Evolutionary conservation across 345 rosid genomes (phyloP).

Genomic region (Euclidium syriacum): DNA sequence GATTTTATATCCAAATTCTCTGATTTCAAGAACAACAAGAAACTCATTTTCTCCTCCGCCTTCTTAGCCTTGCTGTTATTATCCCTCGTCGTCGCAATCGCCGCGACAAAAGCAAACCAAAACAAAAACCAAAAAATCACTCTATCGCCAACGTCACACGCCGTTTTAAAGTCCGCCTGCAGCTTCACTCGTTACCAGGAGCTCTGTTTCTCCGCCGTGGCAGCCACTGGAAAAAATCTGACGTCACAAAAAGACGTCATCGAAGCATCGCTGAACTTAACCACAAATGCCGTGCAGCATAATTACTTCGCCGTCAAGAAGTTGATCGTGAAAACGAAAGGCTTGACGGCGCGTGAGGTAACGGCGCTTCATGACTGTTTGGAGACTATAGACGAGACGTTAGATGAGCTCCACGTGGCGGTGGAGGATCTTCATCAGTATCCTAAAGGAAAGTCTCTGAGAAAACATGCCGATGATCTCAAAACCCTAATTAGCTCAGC

Average conservation of each 20-base stretch:
- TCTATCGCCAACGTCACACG: conserved; percentile 23
- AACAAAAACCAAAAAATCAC: not conserved
- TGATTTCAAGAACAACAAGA: conserved; percentile 26
- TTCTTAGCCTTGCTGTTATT: conserved; percentile 5
- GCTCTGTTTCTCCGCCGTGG: conserved; percentile 52
- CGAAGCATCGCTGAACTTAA: conserved; percentile 36
- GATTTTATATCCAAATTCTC: conserved; percentile 20
- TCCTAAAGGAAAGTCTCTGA: conserved; percentile 48
- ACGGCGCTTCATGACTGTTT: conserved; percentile 79
- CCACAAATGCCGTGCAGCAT: conserved; percentile 29
- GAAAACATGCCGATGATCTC: conserved; percentile 66
- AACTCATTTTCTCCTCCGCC: conserved; percentile 23
- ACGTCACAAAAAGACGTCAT: conserved; percentile 40
- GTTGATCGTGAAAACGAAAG: conserved; percentile 4
- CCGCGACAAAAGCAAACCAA: conserved; percentile 11
- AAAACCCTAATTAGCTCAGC: conserved; percentile 80
- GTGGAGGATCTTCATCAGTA: conserved; percentile 47
- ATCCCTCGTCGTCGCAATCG: not conserved
- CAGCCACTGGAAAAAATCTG: conserved; percentile 12
- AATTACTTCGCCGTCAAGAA: conserved; percentile 33
- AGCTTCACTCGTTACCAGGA: conserved; percentile 50
- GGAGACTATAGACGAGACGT: conserved; percentile 67
- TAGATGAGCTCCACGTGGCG: conserved; percentile 63
- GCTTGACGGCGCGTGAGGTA: conserved; percentile 49
- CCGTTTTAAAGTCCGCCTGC: conserved; percentile 40